These are phyloP conservation scores for Ceratobasidium papillatum DNA, from an alignment of 1,284 basidiomycete genomes.

Conservation along the genomic window DNA sequence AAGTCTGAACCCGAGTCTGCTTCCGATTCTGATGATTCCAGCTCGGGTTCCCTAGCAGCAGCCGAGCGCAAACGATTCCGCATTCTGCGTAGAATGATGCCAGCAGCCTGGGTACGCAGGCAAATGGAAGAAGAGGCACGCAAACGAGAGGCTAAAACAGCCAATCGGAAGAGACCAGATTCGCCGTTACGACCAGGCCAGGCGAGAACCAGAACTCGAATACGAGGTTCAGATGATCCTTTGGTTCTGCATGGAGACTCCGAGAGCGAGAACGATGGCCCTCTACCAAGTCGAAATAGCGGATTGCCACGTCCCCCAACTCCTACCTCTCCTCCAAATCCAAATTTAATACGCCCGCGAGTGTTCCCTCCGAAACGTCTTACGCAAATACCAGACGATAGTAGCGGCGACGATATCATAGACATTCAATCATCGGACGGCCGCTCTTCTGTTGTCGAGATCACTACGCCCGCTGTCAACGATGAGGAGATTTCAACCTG, in stretches of 20 bases:
- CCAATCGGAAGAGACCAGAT: neutral
- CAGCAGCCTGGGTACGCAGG: slow-evolving; percentile 30
- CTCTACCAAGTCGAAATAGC: neutral
- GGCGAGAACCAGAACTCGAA: neutral
- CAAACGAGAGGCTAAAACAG: neutral
- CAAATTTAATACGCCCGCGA: neutral
- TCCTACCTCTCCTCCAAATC: neutral
- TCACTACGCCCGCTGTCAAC: neutral
- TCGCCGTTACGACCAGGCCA: slow-evolving; percentile 3
- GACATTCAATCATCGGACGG: slow-evolving; percentile 28
- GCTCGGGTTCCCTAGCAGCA: slow-evolving; percentile 4
- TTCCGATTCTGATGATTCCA: slow-evolving; percentile 8
- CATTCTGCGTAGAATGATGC: slow-evolving; percentile 35
- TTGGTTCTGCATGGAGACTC: slow-evolving; percentile 32
- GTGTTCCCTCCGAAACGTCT: neutral
- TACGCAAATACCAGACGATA: slow-evolving; percentile 7
- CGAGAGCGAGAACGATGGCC: slow-evolving; percentile 20
- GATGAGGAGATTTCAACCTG: slow-evolving; percentile 36
- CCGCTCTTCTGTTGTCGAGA: neutral
- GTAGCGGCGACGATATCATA: slow-evolving; percentile 25
- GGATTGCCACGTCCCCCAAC: neutral
- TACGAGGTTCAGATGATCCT: neutral
- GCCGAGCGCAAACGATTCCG: slow-evolving; percentile 29
- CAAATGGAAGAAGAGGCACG: slow-evolving; percentile 21
- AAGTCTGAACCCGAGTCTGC: neutral